Percentiles rank a stretch among this genome's conserved stretches.
phyloP scores from a whole-genome alignment of 2,329 filamentous ascomycete species.

The Colletotrichum gloeosporioides region DNA sequence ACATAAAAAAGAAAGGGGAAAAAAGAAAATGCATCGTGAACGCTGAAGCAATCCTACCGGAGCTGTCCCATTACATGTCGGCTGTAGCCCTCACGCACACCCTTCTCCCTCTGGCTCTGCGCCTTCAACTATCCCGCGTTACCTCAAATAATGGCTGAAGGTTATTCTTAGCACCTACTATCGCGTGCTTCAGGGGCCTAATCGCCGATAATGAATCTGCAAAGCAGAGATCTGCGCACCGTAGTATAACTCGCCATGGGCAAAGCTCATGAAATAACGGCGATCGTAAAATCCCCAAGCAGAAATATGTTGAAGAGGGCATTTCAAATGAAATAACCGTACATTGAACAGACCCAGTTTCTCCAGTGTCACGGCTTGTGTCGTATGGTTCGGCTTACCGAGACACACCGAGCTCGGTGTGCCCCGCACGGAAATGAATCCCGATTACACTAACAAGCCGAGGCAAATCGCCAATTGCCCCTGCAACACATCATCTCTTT shows the following conservation, averaged over 20 bases:
- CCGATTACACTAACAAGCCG: neutral
- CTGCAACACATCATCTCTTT: neutral
- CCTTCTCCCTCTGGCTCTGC: neutral
- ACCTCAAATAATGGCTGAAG: neutral
- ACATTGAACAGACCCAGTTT: too few relatives aligned
- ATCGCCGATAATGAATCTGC: neutral
- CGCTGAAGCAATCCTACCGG: neutral
- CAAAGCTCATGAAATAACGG: neutral
- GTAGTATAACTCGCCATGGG: accelerated
- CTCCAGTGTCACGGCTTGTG: too few relatives aligned
- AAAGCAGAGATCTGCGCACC: neutral
- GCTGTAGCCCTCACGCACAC: neutral
- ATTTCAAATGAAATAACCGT: too few relatives aligned
- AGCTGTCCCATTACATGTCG: neutral
- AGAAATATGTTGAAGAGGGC: too few relatives aligned
- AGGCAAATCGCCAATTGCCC: neutral
- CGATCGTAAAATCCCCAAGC: too few relatives aligned
- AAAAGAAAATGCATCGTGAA: neutral
- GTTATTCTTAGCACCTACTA: neutral
- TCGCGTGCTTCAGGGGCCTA: neutral
- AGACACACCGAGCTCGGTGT: neutral
- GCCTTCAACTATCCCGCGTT: neutral
- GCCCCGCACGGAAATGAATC: neutral
- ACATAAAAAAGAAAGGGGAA: neutral
- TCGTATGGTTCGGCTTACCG: neutral